Evolutionary conservation across 73 alveolate genomes (phyloP).

Genomic region (Tetrahymena borealis): DNA sequence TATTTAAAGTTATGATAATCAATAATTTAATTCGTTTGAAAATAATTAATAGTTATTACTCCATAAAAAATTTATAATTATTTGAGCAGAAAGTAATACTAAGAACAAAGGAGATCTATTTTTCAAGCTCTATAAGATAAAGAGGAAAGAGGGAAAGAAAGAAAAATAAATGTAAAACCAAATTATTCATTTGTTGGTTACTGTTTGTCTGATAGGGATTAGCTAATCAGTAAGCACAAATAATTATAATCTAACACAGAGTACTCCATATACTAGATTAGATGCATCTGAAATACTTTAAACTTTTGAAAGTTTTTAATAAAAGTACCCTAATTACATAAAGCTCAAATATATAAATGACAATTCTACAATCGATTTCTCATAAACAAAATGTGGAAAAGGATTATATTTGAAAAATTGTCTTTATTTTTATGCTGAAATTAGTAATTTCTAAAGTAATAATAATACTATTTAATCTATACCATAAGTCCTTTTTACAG

Average conservation of each 20-base stretch:
- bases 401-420: neutral
- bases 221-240: too few species aligned
- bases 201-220: too few species aligned
- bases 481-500: neutral
- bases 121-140: too few species aligned
- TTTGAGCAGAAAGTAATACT: too few species aligned
- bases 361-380: neutral
- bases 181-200: too few species aligned
- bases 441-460: neutral
- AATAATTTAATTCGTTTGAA: too few species aligned
- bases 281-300: neutral
- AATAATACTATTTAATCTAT: neutral
- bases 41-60: too few species aligned
- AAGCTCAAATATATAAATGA: neutral
- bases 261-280: neutral
- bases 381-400: neutral
- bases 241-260: neutral
- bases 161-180: too few species aligned
- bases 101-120: too few species aligned
- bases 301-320: neutral
- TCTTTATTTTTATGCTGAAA: neutral
- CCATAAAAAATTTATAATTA: too few species aligned
- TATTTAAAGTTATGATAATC: too few species aligned
- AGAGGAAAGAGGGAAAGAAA: too few species aligned
- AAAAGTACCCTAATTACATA: neutral